phyloP scores from a whole-genome alignment of 1,284 basidiomycete species.

The Mycena citricolor region DNA sequence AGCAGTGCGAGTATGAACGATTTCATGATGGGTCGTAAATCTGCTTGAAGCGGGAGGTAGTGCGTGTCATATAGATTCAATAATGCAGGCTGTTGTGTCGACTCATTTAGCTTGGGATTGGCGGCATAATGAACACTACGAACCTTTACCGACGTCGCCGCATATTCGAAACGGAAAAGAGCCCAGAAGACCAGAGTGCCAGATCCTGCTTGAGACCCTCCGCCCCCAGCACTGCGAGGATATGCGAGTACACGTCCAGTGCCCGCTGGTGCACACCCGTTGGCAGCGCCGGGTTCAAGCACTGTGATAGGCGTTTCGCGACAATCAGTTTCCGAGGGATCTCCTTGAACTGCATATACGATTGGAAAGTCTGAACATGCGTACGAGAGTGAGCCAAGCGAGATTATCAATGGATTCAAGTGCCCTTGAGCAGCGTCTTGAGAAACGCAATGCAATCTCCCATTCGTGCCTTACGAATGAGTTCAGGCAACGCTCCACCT shows the following conservation, averaged over 20 bases:
- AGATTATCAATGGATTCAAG: too few species aligned
- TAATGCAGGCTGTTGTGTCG: slow-evolving; percentile 76
- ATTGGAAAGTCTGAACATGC: slow-evolving; percentile 77
- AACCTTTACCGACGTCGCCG: slow-evolving; percentile 92
- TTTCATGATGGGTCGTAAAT: slow-evolving; percentile 88
- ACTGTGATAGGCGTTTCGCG: slow-evolving; percentile 93
- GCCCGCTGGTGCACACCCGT: slow-evolving; percentile 97
- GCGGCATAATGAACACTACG: slow-evolving; percentile 1
- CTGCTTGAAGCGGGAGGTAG: slow-evolving; percentile 84
- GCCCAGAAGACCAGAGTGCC: slow-evolving; percentile 90
- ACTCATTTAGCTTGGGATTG: slow-evolving; percentile 1
- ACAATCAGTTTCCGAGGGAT: slow-evolving; percentile 95
- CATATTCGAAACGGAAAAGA: slow-evolving; percentile 99
- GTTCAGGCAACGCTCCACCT: slow-evolving; percentile 90
- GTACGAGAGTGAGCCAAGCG: too few species aligned
- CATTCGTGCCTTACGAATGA: slow-evolving; percentile 98
- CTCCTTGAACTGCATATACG: slow-evolving; percentile 88
- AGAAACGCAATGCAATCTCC: slow-evolving; percentile 99
- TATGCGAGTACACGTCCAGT: slow-evolving; percentile 92
- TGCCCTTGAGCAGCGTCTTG: slow-evolving; percentile 93
- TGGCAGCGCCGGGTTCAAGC: slow-evolving; percentile 94
- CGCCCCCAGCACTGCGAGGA: slow-evolving; percentile 86
- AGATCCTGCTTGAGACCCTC: slow-evolving; percentile 90
- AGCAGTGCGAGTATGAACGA: slow-evolving; percentile 91
- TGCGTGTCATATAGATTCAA: slow-evolving; percentile 87